Evolutionary conservation across 148 eudicot species (phyloP).

Genomic region (Selenicereus undatus): DNA sequence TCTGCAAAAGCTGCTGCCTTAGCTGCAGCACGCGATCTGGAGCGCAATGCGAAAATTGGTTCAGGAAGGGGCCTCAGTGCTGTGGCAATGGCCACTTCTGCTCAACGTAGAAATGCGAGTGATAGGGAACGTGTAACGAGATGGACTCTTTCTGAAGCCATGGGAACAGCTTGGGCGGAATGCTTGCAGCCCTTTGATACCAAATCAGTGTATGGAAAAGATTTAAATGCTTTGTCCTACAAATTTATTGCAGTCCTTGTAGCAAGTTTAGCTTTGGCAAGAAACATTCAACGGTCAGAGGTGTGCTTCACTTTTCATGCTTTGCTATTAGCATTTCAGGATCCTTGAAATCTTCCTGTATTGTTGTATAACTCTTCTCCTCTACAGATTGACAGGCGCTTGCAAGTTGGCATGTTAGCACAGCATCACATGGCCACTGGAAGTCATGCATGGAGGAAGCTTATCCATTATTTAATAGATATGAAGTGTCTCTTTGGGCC

Average conservation of each 20-base stretch:
- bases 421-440: slow-evolving; percentile 68
- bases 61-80: slow-evolving; percentile 99
- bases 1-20: slow-evolving; percentile 98
- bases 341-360: not conserved
- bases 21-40: slow-evolving; percentile 99
- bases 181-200: slow-evolving; percentile 93
- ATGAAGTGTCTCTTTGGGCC: slow-evolving; percentile 89
- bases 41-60: slow-evolving; percentile 94
- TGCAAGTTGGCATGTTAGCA: slow-evolving; percentile 68
- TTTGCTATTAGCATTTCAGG: not conserved
- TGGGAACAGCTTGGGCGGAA: slow-evolving; percentile 98
- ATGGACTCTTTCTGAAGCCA: slow-evolving; percentile 95
- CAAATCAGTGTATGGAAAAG: slow-evolving; percentile 86
- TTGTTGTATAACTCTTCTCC: not conserved
- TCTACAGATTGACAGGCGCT: slow-evolving; percentile 76
- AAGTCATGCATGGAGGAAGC: slow-evolving; percentile 92
- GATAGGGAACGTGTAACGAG: slow-evolving; percentile 85
- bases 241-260: slow-evolving; percentile 94
- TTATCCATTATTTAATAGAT: slow-evolving; percentile 79
- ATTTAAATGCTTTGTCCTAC: slow-evolving; percentile 85
- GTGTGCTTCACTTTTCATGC: slow-evolving; percentile 33
- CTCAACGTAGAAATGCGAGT: slow-evolving; percentile 74
- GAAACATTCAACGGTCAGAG: slow-evolving; percentile 98
- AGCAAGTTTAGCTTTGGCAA: slow-evolving; percentile 93
- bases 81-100: slow-evolving; percentile 99